A percentile compares a stretch with the other conserved stretches of the same genome.
phyloP scores from a whole-genome alignment of 352 stramenopile genomes.

The Phytopythium sindhum region DNA sequence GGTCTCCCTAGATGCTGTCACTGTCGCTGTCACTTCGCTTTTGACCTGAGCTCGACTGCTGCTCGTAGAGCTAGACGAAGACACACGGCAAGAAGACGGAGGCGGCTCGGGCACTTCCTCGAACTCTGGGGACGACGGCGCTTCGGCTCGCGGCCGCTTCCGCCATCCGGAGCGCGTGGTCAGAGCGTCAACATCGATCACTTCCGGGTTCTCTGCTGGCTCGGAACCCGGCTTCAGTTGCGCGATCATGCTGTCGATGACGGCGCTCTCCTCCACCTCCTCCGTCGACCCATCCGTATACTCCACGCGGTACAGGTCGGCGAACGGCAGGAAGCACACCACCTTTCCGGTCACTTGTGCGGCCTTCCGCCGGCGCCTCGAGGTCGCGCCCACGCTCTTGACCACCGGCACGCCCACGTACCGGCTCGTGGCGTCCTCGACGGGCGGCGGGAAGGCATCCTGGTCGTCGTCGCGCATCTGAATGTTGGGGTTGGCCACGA shows the following conservation, averaged over 20 bases:
- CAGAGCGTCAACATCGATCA: conserved; percentile 10
- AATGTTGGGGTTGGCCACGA: conserved; percentile 50
- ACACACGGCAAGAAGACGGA: background rate
- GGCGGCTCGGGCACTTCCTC: conserved; percentile 14
- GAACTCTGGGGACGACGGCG: background rate
- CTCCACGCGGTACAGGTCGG: conserved; percentile 43
- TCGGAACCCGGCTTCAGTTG: conserved; percentile 22
- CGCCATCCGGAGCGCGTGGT: conserved; percentile 3
- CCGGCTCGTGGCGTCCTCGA: conserved; percentile 44
- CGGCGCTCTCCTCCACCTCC: conserved; percentile 47
- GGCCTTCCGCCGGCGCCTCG: background rate
- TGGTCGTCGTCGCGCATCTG: conserved; percentile 43
- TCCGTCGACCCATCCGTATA: conserved; percentile 46
- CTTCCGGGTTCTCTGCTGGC: conserved; percentile 7
- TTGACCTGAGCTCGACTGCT: background rate
- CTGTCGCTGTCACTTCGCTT: background rate
- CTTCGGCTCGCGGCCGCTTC: conserved; percentile 24
- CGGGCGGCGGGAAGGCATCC: conserved; percentile 41
- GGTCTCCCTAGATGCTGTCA: background rate
- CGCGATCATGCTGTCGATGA: conserved; percentile 62
- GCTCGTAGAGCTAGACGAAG: background rate
- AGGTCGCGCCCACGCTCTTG: background rate
- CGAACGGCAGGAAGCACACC: conserved; percentile 60
- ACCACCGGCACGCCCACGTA: conserved; percentile 42
- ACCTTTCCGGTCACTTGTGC: conserved; percentile 27